Evolutionary conservation across 495 filamentous ascomycete species (phyloP), one percentile per base, ranked within the genome.

Genomic region (Penicillium pulvis): DNA sequence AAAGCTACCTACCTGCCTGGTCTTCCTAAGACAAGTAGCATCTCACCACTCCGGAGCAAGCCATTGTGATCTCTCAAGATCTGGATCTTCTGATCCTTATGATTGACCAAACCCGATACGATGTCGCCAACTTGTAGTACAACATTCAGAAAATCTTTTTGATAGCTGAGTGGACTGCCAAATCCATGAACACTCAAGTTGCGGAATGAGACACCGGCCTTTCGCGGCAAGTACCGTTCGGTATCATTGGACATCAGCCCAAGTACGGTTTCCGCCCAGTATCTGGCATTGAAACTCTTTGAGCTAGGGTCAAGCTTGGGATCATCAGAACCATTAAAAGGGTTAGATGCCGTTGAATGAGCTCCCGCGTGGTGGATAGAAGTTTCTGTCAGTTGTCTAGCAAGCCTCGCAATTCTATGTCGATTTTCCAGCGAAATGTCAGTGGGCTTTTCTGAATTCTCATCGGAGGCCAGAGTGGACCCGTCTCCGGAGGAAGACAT

Each of bases 21-120:
- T n/a, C 82, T 80, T 14, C 88, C 89, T 12, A 91, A 74, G 1
- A 91, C 88, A 10, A 91, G 71, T 33, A 91, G 72, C 83, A 88
- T 90, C 71, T 91, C 89, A 14, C 89, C 89, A 17, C 80, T 81
- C 44, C 44, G 79, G 60, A 60, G 73, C 16, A 63, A 46, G 4
- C 60, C 60, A 23, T 63, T 57, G 12, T 58, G 51, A n/a, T 47
- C 51, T 23, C 47, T 43, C 45, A 63, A 30, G 17, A 58, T 56
- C 20, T 58, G 46, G 1, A 63, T 39, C 17, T 55, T 44, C 6
- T 55, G 44, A 2, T 57, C 44, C 4, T 45, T 56, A 2, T 45
- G 44, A 36, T 55, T 53, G 46, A 63, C 10, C 24, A 58, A 26
- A 14, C 56, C 33, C 5, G 24, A 17, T 0, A 48, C 28, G 1